Conservation (phyloP, 2,329 filamentous ascomycete genomes). For the Arthrobotrys entomopaga region DNA sequence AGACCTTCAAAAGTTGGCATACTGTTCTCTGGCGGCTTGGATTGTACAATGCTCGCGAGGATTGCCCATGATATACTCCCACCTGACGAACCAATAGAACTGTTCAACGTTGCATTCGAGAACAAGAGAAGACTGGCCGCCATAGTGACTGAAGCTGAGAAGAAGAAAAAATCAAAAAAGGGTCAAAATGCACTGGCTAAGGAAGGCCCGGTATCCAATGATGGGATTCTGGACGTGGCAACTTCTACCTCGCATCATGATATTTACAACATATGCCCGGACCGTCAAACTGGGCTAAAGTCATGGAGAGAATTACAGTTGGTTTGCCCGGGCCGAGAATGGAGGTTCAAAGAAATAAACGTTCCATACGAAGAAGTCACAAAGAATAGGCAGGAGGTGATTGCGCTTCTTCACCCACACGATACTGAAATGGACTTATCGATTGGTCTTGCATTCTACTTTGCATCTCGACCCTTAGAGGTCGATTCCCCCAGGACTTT, state of each 20-base stretch:
- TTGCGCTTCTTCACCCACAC: conserved; percentile 86
- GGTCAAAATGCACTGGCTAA: conserved; percentile 32
- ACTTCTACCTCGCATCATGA: conserved; percentile 26
- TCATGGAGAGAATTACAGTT: conserved; percentile 78
- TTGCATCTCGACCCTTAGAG: conserved; percentile 79
- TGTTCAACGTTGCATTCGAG: conserved; percentile 96
- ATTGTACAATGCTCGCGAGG: conserved; percentile 88
- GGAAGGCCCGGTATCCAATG: conserved; percentile 32
- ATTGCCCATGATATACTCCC: conserved; percentile 81
- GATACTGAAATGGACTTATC: conserved; percentile 99
- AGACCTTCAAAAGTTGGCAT: conserved; percentile 72
- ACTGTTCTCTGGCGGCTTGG: conserved; percentile 91
- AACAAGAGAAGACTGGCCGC: conserved; percentile 79
- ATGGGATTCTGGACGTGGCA: conserved; percentile 56
- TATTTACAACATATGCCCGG: conserved; percentile 83
- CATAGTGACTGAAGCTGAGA: conserved; percentile 63
- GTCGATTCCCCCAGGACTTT: conserved; percentile 72
- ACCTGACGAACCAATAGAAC: conserved; percentile 75
- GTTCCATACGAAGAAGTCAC: conserved; percentile 80
- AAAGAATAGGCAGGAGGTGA: conserved; percentile 74
- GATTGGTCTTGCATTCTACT: conserved; percentile 92
- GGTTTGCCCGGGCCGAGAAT: conserved; percentile 76
- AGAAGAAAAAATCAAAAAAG: conserved; percentile 56
- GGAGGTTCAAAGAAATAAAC: conserved; percentile 87
- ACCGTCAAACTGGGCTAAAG: conserved; percentile 84